Percentiles rank a stretch among this genome's conserved stretches.
These are phyloP conservation scores for Centella asiatica DNA, from an alignment of 129 eudicot genomes.

Conservation along the genomic window DNA sequence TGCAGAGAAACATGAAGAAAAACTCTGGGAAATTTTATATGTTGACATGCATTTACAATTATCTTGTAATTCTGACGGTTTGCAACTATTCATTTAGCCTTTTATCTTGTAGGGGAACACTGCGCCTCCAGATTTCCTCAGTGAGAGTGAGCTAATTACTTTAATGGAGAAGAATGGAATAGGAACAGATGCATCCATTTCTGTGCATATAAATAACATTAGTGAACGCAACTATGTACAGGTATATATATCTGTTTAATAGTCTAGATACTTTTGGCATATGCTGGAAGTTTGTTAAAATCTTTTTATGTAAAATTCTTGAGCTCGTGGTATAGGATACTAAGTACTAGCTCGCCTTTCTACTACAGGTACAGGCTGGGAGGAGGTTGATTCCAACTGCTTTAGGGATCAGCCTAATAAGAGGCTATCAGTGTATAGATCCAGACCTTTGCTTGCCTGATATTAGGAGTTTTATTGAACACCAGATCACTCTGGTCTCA, in stretches of 20 bases:
- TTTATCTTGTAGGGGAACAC: slow-evolving; percentile 58
- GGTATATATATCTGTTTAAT: slow-evolving; percentile 30
- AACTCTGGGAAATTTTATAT: not conserved
- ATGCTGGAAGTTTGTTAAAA: not conserved
- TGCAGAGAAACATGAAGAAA: not conserved
- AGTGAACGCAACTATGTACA: slow-evolving; percentile 94
- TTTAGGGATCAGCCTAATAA: slow-evolving; percentile 68
- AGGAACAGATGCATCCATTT: slow-evolving; percentile 94
- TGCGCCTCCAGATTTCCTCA: slow-evolving; percentile 79
- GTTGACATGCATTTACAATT: too few species aligned
- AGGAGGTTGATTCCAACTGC: slow-evolving; percentile 82
- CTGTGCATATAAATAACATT: slow-evolving; percentile 91
- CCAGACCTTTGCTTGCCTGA: slow-evolving; percentile 95
- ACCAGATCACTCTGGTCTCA: slow-evolving; percentile 77
- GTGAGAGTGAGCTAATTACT: slow-evolving; percentile 86
- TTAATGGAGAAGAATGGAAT: slow-evolving; percentile 92
- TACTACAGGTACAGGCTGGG: slow-evolving; percentile 77
- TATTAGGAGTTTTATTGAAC: slow-evolving; percentile 85
- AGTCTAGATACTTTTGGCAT: not conserved
- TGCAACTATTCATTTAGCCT: not conserved
- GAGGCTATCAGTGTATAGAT: slow-evolving; percentile 93
- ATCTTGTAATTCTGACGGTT: too few species aligned
- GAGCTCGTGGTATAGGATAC: not conserved
- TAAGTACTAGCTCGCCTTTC: slow-evolving; percentile 6
- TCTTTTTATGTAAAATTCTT: not conserved